phyloP scores from a whole-genome alignment of 1,139 yeast genomes.

The Meyerozyma athensensis region DNA sequence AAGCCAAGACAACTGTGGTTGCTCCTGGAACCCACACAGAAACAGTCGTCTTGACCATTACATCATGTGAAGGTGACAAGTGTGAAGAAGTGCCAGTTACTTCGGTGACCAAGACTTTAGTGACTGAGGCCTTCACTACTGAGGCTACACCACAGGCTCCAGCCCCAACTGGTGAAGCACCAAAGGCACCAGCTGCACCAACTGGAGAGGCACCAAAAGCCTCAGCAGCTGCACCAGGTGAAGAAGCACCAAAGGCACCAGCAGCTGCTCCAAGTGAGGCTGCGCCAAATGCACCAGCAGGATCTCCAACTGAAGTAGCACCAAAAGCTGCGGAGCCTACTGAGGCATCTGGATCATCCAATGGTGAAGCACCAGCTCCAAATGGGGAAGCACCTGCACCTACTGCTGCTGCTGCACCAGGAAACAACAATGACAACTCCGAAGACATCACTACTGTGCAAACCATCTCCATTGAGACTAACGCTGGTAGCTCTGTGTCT shows the following conservation, averaged over 20 bases:
- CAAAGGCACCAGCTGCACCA: background rate
- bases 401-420: background rate
- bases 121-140: background rate
- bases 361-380: too few species aligned
- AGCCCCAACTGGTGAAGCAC: background rate
- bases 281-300: background rate
- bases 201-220: background rate
- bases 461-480: background rate
- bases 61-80: slow-evolving; percentile 1
- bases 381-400: background rate
- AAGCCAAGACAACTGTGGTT: background rate
- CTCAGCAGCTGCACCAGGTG: background rate
- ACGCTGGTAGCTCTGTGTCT: too few species aligned
- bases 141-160: slow-evolving; percentile 2
- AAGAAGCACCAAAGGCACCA: background rate
- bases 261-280: background rate
- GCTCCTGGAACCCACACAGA: background rate
- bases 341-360: too few species aligned
- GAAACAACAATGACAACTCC: too few species aligned
- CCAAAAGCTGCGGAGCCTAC: too few species aligned
- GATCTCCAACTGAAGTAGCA: background rate
- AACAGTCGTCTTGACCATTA: slow-evolving; percentile 1
- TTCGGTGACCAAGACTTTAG: background rate
- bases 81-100: background rate
- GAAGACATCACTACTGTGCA: too few species aligned